These are phyloP conservation scores for Daldinia bambusicola DNA, from an alignment of 495 filamentous ascomycete species.

Conservation along the genomic window DNA sequence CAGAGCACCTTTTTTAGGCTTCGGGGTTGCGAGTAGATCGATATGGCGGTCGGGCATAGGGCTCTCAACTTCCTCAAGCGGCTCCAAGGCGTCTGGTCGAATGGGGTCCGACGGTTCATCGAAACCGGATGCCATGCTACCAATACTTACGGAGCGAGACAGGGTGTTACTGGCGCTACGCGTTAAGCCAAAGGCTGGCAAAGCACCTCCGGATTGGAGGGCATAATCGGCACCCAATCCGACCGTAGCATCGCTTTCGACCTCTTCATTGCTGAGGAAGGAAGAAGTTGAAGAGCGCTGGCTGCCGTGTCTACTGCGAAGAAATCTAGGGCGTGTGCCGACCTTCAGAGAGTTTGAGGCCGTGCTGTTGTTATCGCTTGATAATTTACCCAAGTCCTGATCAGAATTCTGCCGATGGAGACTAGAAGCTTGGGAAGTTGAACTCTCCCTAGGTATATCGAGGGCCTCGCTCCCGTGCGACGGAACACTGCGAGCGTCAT, in stretches of 20 bases:
- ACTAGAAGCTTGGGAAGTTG: constrained; percentile 61
- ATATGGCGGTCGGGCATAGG: constrained; percentile 51
- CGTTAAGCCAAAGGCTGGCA: constrained; percentile 66
- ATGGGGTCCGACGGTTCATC: constrained; percentile 76
- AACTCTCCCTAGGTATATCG: constrained; percentile 49
- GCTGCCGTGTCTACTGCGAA: constrained; percentile 77
- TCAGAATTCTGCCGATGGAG: constrained; percentile 47
- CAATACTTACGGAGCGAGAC: constrained; percentile 85
- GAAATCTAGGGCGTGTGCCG: constrained; percentile 71
- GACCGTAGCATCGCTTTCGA: constrained; percentile 72
- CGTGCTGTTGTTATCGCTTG: constrained; percentile 50
- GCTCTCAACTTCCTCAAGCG: constrained; percentile 59
- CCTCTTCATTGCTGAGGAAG: constrained; percentile 68
- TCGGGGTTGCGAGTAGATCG: constrained; percentile 56
- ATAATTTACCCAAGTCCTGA: constrained; percentile 39
- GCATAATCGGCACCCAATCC: constrained; percentile 83
- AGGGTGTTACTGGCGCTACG: constrained; percentile 66
- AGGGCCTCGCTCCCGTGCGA: constrained; percentile 21
- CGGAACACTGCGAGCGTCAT: constrained; percentile 47
- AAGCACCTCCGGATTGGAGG: constrained; percentile 82
- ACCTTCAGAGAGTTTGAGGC: constrained; percentile 51
- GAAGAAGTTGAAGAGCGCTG: constrained; percentile 84
- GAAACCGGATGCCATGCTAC: constrained; percentile 93
- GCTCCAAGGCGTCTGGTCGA: constrained; percentile 58
- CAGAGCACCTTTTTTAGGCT: constrained; percentile 61